Percentiles rank a stretch among this genome's conserved stretches.
Evolutionary conservation across 208 protist species (phyloP).

Genomic region (Leishmania aethiopica): DNA sequence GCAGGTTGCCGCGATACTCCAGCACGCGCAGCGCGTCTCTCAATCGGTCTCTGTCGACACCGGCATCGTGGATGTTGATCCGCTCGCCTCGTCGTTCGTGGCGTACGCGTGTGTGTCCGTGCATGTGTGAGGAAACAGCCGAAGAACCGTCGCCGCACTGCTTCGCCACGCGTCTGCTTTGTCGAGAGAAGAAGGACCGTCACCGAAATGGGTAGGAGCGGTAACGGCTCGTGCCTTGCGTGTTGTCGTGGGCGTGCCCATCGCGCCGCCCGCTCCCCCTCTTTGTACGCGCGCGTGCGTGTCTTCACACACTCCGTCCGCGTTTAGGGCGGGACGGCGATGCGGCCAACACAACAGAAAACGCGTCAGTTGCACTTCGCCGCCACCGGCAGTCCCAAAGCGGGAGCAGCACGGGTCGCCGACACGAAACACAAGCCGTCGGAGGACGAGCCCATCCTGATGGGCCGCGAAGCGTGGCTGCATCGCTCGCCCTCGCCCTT

Average conservation of each 20-base stretch:
- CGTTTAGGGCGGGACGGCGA: not conserved
- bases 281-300: not conserved
- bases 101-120: slow-evolving; percentile 51
- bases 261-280: not conserved
- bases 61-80: slow-evolving; percentile 74
- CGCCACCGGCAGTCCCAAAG: not conserved
- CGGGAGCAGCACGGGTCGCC: not conserved
- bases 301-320: not conserved
- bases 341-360: not conserved
- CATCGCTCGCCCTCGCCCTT: not conserved
- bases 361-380: not conserved
- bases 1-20: not conserved
- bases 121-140: not conserved
- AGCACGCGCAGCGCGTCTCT: not conserved
- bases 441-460: not conserved
- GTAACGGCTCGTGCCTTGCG: not conserved
- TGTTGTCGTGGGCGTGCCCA: not conserved
- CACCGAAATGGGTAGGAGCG: not conserved
- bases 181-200: not conserved
- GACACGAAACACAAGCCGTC: not conserved
- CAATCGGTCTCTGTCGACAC: slow-evolving; percentile 21
- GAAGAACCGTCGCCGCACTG: not conserved
- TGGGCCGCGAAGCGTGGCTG: not conserved
- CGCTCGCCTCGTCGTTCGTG: slow-evolving; percentile 54
- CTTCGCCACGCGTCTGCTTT: not conserved